phyloP scores from a whole-genome alignment of 2,329 filamentous ascomycete genomes.

The Epichloe gansuensis region DNA sequence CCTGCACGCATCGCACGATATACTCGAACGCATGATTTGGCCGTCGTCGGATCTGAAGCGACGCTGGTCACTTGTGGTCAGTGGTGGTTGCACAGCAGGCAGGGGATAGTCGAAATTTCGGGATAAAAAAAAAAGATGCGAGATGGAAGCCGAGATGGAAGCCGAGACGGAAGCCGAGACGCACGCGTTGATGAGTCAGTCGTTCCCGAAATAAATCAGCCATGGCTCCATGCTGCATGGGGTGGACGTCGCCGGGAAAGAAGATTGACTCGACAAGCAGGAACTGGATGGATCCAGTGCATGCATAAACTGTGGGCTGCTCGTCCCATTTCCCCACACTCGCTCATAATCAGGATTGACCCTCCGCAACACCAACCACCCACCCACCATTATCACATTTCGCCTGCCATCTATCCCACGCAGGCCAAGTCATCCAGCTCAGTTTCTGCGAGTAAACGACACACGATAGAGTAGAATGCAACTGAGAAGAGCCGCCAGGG shows the following conservation, averaged over 20 bases:
- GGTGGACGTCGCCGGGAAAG: too few species aligned
- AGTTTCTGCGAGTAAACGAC: background rate
- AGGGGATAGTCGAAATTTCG: background rate
- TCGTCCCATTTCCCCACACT: slow-evolving; percentile 1
- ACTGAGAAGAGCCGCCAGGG: slow-evolving; percentile 69
- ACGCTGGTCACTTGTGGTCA: background rate
- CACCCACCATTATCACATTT: too few species aligned
- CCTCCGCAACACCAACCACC: too few species aligned
- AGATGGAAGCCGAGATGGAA: background rate
- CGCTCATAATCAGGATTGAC: background rate
- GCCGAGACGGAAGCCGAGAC: slow-evolving; percentile 1
- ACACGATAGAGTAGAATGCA: slow-evolving; percentile 41
- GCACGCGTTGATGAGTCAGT: background rate
- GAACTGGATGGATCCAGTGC: too few species aligned
- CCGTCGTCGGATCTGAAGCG: background rate
- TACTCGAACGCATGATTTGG: slow-evolving; percentile 19
- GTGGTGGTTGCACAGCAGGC: background rate
- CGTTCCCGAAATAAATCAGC: background rate
- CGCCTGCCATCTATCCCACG: background rate
- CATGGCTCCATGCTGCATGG: background rate
- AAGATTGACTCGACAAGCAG: too few species aligned
- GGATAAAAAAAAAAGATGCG: background rate
- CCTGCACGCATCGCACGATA: slow-evolving; percentile 23
- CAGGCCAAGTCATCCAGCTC: background rate
- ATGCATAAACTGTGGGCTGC: too few species aligned